Base-by-base conservation (phyloP, 2,329 filamentous ascomycete genomes). In the Pyricularia sp. region DNA sequence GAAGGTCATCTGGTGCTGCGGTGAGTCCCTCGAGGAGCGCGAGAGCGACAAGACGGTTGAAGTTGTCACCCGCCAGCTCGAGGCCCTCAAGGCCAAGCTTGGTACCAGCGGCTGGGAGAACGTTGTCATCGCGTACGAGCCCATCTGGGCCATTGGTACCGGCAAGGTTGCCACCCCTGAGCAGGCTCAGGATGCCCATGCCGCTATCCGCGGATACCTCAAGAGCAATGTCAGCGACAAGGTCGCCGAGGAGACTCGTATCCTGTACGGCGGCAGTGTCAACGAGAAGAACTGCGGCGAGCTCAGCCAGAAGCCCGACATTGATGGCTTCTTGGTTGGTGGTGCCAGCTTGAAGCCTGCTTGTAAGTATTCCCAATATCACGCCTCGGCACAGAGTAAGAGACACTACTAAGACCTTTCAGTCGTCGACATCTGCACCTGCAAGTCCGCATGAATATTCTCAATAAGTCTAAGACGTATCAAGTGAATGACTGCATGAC, bases 221-320 rank as follows among this genome's bases (percentile, higher is more conserved):
- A 85, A 87, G 74, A 84, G 87, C 73, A 84, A 93, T 71, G 90
- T 96, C 69, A 80, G 85, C 74, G 83, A 89, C 68, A 79, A 83
- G 75, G 90, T 89, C 65, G 86, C 92, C 61, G 91, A 96, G 69
- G 86, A 89, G 80, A 96, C 93, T 68, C 87, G 94, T 72, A 91
- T 99, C 76, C 88, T 99, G 75, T 99, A 99, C 79, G 94, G 94
- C 70, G 94, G 94, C 75, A 94, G 89, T 73, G 94, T 99, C 73
- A 96, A 84, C 76, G 94, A 96, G 84, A 97, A 97, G 89, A 99
- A 99, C 87, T 96, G 91, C 84, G 85, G 83, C 74, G 93, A 97
- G 69, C 85, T 99, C 72, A 87, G 89, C 76, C 93, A 92, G 83
- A 87, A 97, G 85, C 77, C 85, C 69, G 94, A 99, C 78, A 96